Base-by-base conservation (phyloP, 1,139 yeast genomes). In the Geotrichum carabidarum region DNA sequence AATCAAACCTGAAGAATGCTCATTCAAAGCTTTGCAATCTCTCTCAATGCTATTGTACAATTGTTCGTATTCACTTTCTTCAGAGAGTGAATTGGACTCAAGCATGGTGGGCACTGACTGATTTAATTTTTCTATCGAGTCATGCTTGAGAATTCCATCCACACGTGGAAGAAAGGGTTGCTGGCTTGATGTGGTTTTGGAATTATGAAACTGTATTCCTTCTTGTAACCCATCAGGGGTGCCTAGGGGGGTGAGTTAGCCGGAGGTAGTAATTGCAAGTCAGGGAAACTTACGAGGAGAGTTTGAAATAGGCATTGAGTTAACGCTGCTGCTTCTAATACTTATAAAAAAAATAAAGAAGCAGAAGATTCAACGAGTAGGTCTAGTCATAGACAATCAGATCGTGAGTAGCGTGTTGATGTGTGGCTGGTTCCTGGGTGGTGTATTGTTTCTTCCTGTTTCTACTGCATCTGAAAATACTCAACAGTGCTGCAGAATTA, bases 171-270 rank as follows among this genome's bases (percentile, higher is more conserved):
- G 43, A 32, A 49, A 12, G 43, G 49, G 47, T 36, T 42, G 44
- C 14, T 48, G 37, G n/a, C 37, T 37, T 31, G 48, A 31, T 6
- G 34, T n/a, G 18, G 34, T 11, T 30, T 41, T 48, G 35, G 43
- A 34, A 30, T 53, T 42, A 17, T 48, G 43, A 35, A 53, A 53
- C 46, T 53, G 51, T 44, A 56, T 56, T 30, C 58, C 58, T 53
- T 56, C 58, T 47, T 56, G 56, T 36, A 56, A 32, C 37, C 50
- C 58, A 34, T 48, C 50, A 38, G 44, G 41, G 37, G 35, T 31
- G 36, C 11, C 38, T 50, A 32, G 35, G 17, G 27, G 15, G 7
- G 40, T 8, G 35, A 30, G 43, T 43, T 38, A 49, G 50, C 37
- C 22, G 35, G 22, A 48, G 41, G 37, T 35, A 17, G 15, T 8